Evolutionary conservation across 108 stramenopile species (phyloP).

Genomic region (Discostella stelligeroides): DNA sequence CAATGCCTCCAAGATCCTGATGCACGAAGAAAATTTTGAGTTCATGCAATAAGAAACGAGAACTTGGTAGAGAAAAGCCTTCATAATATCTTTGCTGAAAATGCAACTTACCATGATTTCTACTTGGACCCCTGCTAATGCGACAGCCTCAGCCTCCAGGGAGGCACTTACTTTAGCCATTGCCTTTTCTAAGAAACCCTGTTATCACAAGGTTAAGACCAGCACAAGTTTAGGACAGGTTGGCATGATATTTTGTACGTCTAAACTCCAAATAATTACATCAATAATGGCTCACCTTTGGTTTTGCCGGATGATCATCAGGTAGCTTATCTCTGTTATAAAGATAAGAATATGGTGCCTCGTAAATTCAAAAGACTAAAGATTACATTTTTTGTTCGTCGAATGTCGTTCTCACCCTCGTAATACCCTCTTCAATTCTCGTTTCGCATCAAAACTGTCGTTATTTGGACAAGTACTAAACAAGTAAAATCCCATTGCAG

Average conservation of each 20-base stretch:
- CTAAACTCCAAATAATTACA: not conserved
- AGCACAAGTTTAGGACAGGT: not conserved
- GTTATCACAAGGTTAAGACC: not conserved
- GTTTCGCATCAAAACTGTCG: conserved; percentile 38
- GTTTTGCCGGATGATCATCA: conserved; percentile 35
- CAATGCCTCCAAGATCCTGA: conserved; percentile 26
- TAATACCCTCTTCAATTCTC: conserved; percentile 42
- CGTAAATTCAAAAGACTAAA: not conserved
- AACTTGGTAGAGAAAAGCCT: not conserved
- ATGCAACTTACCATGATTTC: conserved; percentile 29
- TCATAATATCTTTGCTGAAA: no score
- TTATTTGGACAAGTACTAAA: conserved; percentile 38
- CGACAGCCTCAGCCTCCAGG: conserved; percentile 31
- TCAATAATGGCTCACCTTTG: conserved; percentile 24
- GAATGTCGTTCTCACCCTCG: conserved; percentile 22
- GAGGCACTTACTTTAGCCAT: conserved; percentile 34
- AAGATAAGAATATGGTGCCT: not conserved
- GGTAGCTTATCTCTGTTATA: conserved; percentile 22
- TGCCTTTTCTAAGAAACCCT: conserved; percentile 33
- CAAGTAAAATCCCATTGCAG: conserved; percentile 30
- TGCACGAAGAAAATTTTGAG: not conserved
- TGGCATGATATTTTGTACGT: not conserved
- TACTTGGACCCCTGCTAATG: conserved; percentile 17
- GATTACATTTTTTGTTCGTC: not conserved
- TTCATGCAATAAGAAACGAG: not conserved